Evolutionary conservation across 2,329 filamentous ascomycete genomes (phyloP), one percentile per base, ranked within the genome.

Genomic region (Aspergillus sp.): DNA sequence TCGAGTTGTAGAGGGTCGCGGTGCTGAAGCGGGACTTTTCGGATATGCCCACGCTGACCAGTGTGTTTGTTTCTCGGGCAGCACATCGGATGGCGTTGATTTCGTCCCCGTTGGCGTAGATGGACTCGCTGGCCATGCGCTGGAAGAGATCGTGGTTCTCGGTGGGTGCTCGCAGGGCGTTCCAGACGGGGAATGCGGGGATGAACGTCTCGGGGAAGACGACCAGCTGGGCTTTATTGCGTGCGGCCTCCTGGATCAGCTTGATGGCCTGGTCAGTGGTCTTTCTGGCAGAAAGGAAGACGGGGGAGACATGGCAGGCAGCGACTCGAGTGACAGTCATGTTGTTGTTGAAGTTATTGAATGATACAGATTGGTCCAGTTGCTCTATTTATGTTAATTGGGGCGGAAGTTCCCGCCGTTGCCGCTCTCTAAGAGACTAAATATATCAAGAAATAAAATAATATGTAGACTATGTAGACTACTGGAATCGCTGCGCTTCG

Each of bases 161-260:
- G 0, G 76, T 77, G 0, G 83, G 82, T 0, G 81, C 64, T 0
- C 74, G 70, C 0, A 81, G 20, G 1, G 80, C 70, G 19, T 76
- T 79, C 82, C 82, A 84, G 19, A 82, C 55, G 0, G 83, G 82
- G 49, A 83, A 85, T 0, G 79, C 82, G 0, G 82, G 75, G 42
- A 84, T 81, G 63, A 74, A 82, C 0, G 79, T 77, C 64, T 84
- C 82, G 0, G 82, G 81, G 60, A 84, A 84, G 27, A 83, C 77
- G 12, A 84, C 75, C 3, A 85, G 68, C 20, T 83, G 75, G 7
- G 82, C 81, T 0, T 65, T 64, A 51, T 79, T 73, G 1, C 51
- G 57, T 0, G 79, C 75, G 0, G 82, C 80, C 60, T 75, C 64
- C 15, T 75, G 66, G 54, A 85, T 81, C 8, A 82, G 66, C 0